Conservation (phyloP, 345 rosid genomes). For the Psidium friedrichsthalianum region DNA sequence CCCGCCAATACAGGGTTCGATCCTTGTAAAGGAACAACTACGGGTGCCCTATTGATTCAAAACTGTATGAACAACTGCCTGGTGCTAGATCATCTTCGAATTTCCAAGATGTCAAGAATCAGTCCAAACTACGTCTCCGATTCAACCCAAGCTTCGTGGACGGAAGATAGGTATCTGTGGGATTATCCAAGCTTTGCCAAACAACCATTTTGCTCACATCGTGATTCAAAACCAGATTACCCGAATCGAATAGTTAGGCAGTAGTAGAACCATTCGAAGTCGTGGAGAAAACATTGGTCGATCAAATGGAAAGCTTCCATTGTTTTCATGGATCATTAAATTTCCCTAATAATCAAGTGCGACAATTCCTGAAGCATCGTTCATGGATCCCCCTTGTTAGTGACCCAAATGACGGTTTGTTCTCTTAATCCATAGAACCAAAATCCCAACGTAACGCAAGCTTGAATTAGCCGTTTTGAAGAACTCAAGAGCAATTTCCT, state of each 20-base stretch:
- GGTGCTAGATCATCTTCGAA: slow-evolving; percentile 37
- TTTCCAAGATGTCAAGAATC: slow-evolving; percentile 38
- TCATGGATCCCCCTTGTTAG: slow-evolving; percentile 11
- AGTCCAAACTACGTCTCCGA: slow-evolving; percentile 12
- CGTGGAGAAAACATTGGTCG: slow-evolving; percentile 20
- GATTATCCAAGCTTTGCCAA: slow-evolving; percentile 77
- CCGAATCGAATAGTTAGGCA: slow-evolving; percentile 48
- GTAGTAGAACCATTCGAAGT: neutral
- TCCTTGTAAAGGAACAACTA: slow-evolving; percentile 36
- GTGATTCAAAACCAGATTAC: slow-evolving; percentile 44
- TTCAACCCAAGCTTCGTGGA: slow-evolving; percentile 56
- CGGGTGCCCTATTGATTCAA: slow-evolving; percentile 35
- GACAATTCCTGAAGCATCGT: slow-evolving; percentile 2
- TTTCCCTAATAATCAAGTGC: neutral
- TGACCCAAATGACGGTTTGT: slow-evolving; percentile 25
- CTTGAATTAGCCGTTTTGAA: slow-evolving; percentile 36
- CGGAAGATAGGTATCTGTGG: slow-evolving; percentile 49
- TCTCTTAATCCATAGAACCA: slow-evolving; percentile 45
- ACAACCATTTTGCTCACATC: slow-evolving; percentile 5
- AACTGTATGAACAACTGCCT: slow-evolving; percentile 27
- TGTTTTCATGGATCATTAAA: neutral
- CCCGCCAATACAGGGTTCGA: slow-evolving; percentile 20
- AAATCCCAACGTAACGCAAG: slow-evolving; percentile 52
- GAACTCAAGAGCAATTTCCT: slow-evolving; percentile 38
- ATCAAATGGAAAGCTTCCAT: slow-evolving; percentile 23